These are phyloP conservation scores for Akebia trifoliata DNA, from an alignment of 164 flowering plant species.

Conservation along the genomic window DNA sequence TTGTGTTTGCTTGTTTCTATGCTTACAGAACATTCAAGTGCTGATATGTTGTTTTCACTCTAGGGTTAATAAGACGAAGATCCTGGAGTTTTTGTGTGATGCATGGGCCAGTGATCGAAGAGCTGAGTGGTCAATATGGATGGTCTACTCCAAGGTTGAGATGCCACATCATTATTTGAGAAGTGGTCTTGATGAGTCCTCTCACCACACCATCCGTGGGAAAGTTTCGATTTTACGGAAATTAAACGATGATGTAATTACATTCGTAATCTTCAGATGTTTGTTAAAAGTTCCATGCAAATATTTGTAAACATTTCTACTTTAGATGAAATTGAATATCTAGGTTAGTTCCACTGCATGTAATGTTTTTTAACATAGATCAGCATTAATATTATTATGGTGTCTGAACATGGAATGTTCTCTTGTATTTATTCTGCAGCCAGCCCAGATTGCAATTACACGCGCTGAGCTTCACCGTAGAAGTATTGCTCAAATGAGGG, in stretches of 20 bases:
- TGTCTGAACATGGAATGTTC: slow-evolving; percentile 5
- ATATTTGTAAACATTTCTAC: background rate
- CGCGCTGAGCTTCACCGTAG: slow-evolving; percentile 95
- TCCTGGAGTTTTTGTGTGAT: slow-evolving; percentile 66
- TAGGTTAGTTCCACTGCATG: slow-evolving; percentile 1
- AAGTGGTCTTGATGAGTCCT: slow-evolving; percentile 56
- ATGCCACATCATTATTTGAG: slow-evolving; percentile 80
- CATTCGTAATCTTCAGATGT: background rate
- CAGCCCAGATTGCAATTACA: slow-evolving; percentile 58
- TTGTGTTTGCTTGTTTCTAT: slow-evolving; percentile 6
- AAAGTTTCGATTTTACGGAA: slow-evolving; percentile 50
- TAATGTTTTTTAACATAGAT: background rate
- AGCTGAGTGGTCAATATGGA: slow-evolving; percentile 99
- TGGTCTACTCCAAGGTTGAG: slow-evolving; percentile 91
- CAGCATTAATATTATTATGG: background rate
- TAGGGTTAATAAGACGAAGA: slow-evolving; percentile 62
- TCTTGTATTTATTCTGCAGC: slow-evolving; percentile 45
- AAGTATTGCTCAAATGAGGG: slow-evolving; percentile 95
- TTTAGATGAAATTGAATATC: background rate
- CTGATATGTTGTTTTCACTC: slow-evolving; percentile 17
- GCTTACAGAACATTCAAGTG: background rate
- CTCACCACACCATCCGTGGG: slow-evolving; percentile 41
- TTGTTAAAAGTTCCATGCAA: background rate
- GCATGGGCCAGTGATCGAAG: slow-evolving; percentile 83
- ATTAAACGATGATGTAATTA: slow-evolving; percentile 61